phyloP scores from a whole-genome alignment of 768 basidiomycete species.

The Naganishia onofrii region DNA sequence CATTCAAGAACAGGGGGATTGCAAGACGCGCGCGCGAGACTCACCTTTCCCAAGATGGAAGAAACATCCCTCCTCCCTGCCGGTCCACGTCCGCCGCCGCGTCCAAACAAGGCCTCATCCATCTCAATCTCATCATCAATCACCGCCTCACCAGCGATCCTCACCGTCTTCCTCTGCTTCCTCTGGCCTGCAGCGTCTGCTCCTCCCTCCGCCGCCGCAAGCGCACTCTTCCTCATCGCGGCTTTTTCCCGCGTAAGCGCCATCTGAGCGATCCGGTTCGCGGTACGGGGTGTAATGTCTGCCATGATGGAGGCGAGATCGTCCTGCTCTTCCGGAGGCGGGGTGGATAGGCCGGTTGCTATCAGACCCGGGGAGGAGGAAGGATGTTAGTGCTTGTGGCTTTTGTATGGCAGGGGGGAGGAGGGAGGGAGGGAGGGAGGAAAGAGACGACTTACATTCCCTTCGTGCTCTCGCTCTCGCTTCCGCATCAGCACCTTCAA shows the following conservation, averaged over 20 bases:
- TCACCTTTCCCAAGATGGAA: constrained; percentile 65
- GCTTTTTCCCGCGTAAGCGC: constrained; percentile 54
- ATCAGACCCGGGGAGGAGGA: constrained; percentile 58
- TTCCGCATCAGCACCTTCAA: constrained; percentile 1
- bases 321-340: constrained; percentile 57
- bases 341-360: constrained; percentile 73
- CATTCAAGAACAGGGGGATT: too few species aligned
- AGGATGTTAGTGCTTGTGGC: too few species aligned
- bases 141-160: constrained; percentile 35
- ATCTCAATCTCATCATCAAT: constrained; percentile 60
- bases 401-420: too few species aligned
- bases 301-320: constrained; percentile 29
- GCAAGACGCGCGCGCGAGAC: too few species aligned
- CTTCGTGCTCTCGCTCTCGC: constrained; percentile 60
- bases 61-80: constrained; percentile 58
- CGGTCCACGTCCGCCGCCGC: too few species aligned
- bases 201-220: constrained; percentile 79
- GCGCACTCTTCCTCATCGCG: constrained; percentile 36
- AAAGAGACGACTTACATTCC: constrained; percentile 48
- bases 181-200: too few species aligned
- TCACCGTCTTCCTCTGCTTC: constrained; percentile 64
- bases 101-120: constrained; percentile 58
- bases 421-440: constrained; percentile 17
- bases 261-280: constrained; percentile 49
- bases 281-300: constrained; percentile 56